Percentiles rank a stretch among this genome's conserved stretches.
These are phyloP conservation scores for Magnolia sinica DNA, from an alignment of 164 flowering plant genomes.

Conservation along the genomic window DNA sequence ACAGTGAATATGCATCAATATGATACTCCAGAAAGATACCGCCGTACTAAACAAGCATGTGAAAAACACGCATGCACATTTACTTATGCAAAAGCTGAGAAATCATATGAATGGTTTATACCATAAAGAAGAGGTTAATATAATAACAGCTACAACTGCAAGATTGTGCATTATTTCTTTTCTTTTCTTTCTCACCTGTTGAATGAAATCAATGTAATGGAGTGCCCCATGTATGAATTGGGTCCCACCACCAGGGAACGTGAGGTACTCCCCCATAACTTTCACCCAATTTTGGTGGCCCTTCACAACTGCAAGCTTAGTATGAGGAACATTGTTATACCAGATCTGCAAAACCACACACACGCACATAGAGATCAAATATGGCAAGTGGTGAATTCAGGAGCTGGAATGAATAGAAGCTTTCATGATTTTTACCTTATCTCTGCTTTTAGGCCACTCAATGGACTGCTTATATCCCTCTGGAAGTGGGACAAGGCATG, in stretches of 20 bases:
- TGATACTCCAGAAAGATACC: background rate
- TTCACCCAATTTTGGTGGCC: slow-evolving; percentile 98
- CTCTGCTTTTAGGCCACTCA: slow-evolving; percentile 83
- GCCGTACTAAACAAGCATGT: background rate
- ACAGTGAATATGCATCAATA: background rate
- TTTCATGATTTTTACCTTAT: slow-evolving; percentile 45
- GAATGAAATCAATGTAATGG: slow-evolving; percentile 79
- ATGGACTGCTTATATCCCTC: slow-evolving; percentile 60
- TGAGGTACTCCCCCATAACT: slow-evolving; percentile 76
- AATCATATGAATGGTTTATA: background rate
- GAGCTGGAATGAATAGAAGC: background rate
- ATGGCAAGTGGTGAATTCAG: background rate
- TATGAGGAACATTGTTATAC: slow-evolving; percentile 90
- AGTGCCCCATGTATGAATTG: slow-evolving; percentile 98
- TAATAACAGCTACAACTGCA: too few species aligned
- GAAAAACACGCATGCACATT: background rate
- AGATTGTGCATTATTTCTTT: too few species aligned
- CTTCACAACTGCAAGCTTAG: slow-evolving; percentile 69
- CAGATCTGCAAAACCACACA: slow-evolving; percentile 55
- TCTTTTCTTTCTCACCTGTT: slow-evolving; percentile 40
- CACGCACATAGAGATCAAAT: background rate
- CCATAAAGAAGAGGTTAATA: too few species aligned
- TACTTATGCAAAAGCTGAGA: background rate
- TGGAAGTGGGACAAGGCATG: slow-evolving; percentile 73
- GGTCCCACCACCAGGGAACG: slow-evolving; percentile 97